Percentiles rank a stretch among this genome's conserved stretches.
Evolutionary conservation across 2,329 filamentous ascomycete species (phyloP).

Genomic region (Fusarium goolgardi): DNA sequence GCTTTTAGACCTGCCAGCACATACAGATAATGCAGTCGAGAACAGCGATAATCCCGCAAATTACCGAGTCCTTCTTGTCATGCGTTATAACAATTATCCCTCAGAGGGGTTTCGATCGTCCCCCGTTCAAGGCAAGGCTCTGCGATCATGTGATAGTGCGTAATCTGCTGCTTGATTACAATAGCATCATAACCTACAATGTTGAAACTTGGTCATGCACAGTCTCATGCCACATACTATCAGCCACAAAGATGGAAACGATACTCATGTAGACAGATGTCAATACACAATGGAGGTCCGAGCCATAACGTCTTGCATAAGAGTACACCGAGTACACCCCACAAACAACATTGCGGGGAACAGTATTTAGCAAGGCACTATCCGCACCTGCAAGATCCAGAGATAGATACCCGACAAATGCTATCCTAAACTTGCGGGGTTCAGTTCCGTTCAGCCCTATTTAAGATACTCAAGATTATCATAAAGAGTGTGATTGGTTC

Average conservation of each 20-base stretch:
- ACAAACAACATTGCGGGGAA: not conserved
- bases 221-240: not conserved
- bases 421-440: not conserved
- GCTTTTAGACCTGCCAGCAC: not conserved
- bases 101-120: constrained; percentile 10
- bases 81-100: not conserved
- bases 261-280: no score
- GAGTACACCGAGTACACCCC: not conserved
- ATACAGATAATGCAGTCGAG: not conserved
- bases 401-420: constrained; percentile 2
- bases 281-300: not conserved
- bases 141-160: constrained; percentile 1
- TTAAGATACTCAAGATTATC: not conserved
- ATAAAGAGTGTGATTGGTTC: constrained; percentile 8
- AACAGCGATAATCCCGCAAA: constrained; percentile 7
- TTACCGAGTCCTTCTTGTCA: constrained; percentile 6
- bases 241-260: not conserved
- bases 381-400: constrained; percentile 5
- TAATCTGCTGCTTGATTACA: not conserved
- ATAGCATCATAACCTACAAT: not conserved
- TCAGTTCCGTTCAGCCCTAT: not conserved
- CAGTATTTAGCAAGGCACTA: not conserved
- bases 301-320: no score
- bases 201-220: not conserved
- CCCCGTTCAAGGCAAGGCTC: not conserved